phyloP scores from a whole-genome alignment of 2,329 filamentous ascomycete species.

The Colletotrichum sp. region DNA sequence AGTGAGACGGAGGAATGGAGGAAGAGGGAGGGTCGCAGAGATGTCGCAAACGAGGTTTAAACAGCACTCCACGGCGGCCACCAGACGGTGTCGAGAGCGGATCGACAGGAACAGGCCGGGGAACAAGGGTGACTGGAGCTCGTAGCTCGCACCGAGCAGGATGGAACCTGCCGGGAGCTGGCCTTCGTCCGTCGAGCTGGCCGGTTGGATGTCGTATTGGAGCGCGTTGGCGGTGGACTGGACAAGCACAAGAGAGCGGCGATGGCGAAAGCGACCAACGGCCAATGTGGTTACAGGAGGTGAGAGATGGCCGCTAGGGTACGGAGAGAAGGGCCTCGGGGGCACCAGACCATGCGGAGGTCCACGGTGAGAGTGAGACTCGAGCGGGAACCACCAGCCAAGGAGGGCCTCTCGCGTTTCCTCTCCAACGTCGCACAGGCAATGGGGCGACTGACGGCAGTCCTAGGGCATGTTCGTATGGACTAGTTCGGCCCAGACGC shows the following conservation, averaged over 20 bases:
- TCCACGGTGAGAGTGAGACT: background rate
- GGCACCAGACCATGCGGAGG: background rate
- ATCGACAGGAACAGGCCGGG: conserved; percentile 12
- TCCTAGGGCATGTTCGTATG: background rate
- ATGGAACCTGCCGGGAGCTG: conserved; percentile 16
- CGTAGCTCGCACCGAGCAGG: background rate
- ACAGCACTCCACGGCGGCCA: conserved; percentile 6
- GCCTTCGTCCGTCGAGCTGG: background rate
- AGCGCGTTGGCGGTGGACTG: background rate
- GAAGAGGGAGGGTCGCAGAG: conserved; percentile 4
- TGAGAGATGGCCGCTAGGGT: background rate
- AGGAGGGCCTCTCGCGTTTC: background rate
- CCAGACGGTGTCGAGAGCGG: background rate
- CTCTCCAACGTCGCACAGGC: conserved; percentile 22
- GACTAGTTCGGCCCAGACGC: conserved; percentile 4
- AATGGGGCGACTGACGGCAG: conserved; percentile 19
- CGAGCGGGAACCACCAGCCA: conserved; percentile 1
- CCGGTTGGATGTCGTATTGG: conserved; percentile 13
- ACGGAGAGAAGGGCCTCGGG: background rate
- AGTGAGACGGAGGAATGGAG: background rate
- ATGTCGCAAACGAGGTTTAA: conserved; percentile 17
- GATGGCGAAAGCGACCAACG: conserved; percentile 1
- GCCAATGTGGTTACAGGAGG: background rate
- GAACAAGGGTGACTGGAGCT: background rate
- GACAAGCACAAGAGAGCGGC: background rate